A percentile compares a stretch with the other conserved stretches of the same genome.
phyloP scores from a whole-genome alignment of 108 stramenopile species.

The Chaetoceros muelleri region DNA sequence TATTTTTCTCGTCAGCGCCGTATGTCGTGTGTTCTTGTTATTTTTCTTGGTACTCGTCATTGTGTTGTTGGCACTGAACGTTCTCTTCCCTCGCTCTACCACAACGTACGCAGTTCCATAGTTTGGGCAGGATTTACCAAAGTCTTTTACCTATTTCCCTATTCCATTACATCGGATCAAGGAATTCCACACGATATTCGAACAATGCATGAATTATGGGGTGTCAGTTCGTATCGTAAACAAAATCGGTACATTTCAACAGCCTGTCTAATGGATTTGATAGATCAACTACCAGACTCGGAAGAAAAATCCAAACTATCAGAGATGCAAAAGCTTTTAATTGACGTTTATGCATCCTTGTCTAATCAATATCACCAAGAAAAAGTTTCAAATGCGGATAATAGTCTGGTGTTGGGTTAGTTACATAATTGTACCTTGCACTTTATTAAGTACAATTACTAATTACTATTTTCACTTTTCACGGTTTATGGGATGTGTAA shows the following conservation, averaged over 20 bases:
- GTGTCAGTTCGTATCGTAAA: constrained; percentile 43
- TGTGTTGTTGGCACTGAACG: no score
- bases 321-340: constrained; percentile 12
- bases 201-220: constrained; percentile 58
- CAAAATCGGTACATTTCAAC: constrained; percentile 36
- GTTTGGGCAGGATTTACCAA: constrained; percentile 38
- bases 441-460: no score
- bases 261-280: constrained; percentile 28
- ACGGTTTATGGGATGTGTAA: no score
- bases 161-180: constrained; percentile 30
- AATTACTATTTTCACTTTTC: no score
- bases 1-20: no score
- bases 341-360: constrained; percentile 23
- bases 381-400: constrained; percentile 28
- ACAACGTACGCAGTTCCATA: no score
- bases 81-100: no score
- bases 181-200: constrained; percentile 48
- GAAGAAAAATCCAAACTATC: constrained; percentile 25
- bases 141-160: constrained; percentile 38
- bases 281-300: constrained; percentile 20
- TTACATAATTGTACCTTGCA: no score
- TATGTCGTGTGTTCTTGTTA: no score
- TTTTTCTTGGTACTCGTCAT: no score
- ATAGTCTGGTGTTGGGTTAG: constrained; percentile 34
- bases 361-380: constrained; percentile 39